phyloP scores from a whole-genome alignment of 1,139 yeast genomes.

The Pichia norvegensis region DNA sequence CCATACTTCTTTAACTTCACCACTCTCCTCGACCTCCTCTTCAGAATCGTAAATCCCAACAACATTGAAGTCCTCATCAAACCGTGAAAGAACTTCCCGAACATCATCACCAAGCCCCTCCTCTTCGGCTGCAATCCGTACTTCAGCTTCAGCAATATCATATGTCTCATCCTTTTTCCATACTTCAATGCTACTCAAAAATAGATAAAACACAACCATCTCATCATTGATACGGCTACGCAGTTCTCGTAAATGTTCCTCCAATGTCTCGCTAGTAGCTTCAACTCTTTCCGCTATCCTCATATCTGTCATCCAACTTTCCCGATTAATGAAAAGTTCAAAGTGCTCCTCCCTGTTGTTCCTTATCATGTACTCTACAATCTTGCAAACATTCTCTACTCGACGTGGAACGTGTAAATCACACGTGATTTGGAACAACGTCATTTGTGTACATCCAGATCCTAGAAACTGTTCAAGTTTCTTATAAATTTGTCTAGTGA shows the following conservation, averaged over 20 bases:
- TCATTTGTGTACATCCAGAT: not conserved
- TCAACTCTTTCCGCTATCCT: not conserved
- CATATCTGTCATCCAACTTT: conserved; percentile 7
- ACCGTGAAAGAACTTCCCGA: conserved; percentile 8
- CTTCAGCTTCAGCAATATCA: conserved; percentile 1
- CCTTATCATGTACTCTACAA: conserved; percentile 35
- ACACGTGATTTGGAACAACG: conserved; percentile 4
- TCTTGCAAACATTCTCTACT: conserved; percentile 8
- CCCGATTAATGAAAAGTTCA: conserved; percentile 2
- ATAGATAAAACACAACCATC: conserved; percentile 5
- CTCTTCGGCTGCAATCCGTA: not conserved
- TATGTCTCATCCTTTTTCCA: conserved; percentile 4
- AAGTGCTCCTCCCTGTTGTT: conserved; percentile 26
- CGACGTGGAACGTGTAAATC: conserved; percentile 9
- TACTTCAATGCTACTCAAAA: conserved; percentile 9
- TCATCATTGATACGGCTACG: not conserved
- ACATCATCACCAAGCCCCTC: not conserved
- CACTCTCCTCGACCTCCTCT: not conserved
- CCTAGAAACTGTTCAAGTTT: conserved; percentile 2
- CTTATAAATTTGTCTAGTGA: conserved; percentile 7
- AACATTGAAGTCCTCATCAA: conserved; percentile 12
- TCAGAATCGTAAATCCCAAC: conserved; percentile 11
- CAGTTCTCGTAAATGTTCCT: not conserved
- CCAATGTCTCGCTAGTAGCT: not conserved
- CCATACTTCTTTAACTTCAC: not conserved